Percentiles rank a stretch among this genome's conserved stretches.
Conservation (phyloP, 1,284 basidiomycete species). For the Ustilago trichophora region DNA sequence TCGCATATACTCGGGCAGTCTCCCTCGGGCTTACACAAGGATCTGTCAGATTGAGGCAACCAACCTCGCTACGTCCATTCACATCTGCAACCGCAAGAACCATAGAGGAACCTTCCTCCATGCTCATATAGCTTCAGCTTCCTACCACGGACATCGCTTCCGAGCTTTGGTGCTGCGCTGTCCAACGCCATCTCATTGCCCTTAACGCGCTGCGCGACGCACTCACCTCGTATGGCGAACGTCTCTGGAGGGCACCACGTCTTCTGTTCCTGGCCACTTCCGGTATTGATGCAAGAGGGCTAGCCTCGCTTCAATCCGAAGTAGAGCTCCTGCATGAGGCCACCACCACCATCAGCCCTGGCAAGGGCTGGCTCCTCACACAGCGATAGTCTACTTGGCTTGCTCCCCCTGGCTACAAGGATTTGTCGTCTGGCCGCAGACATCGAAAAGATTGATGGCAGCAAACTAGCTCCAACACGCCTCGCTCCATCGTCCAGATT, state of each 20-base stretch:
- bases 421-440: conserved; percentile 28
- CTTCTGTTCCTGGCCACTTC: conserved; percentile 3
- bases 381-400: conserved; percentile 5
- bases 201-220: neutral
- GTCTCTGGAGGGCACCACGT: neutral
- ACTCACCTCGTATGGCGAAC: conserved; percentile 11
- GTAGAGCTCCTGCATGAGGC: conserved; percentile 28
- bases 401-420: conserved; percentile 16
- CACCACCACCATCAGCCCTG: conserved; percentile 22
- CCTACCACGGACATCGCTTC: neutral
- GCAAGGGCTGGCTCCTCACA: conserved; percentile 10
- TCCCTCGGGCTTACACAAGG: too few relatives aligned
- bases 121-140: neutral
- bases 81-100: too few relatives aligned
- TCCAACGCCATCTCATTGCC: too few relatives aligned
- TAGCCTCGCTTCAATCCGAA: conserved; percentile 15
- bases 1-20: too few relatives aligned
- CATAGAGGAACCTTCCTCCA: neutral
- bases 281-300: conserved; percentile 14
- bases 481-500: neutral
- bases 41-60: too few relatives aligned
- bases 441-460: conserved; percentile 19
- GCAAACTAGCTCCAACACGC: neutral
- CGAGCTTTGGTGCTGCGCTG: too few relatives aligned
- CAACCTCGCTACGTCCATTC: too few relatives aligned